Evolutionary conservation across 1,284 basidiomycete genomes (phyloP), one percentile per base, ranked within the genome.

Genomic region (Athelia sp.): DNA sequence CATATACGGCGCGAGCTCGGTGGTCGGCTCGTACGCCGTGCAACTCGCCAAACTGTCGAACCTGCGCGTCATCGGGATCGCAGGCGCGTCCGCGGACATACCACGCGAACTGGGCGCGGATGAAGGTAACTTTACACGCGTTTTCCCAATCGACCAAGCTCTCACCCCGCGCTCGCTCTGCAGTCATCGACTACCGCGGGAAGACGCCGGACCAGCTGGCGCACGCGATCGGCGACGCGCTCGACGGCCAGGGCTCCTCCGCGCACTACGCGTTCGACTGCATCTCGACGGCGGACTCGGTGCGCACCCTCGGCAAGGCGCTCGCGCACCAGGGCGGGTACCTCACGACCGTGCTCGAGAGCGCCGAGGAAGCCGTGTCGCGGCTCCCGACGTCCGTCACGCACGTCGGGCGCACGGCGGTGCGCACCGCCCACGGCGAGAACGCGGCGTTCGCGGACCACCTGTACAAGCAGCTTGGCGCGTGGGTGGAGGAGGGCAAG

Each of bases 1-100:
- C 24, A 53, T 69, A 18, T 66, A 62, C 52, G 67, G 67, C 15
- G 67, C 63, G 0, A 56, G 58, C 21, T 60, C 63, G 0, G 62
- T 60, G 9, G 65, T 68, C 18, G 67, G 67, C 3, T 55, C 56
- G 9, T 68, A 61, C 50, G 64, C 59, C 2, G 56, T 59, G 13
- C 67, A 69, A 54, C 58, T 69, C 6, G 61, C 63, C 38, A 65
- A 64, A 46, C 53, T 54, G 14, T 49, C 53, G 3, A 53, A 50
- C 19, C 47, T 49, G 50, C 50, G 56, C 22, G 58, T 67, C n/a
- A 56, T 68, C 21, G 67, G 59, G 9, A 58, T 67, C 4, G 64
- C 62, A 1, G 62, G 63, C 17, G 13, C 47, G 2, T 55, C 58
- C 2, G 24, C 40, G 10, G 52, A 53, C 11, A 50, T 58, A 35